phyloP scores from a whole-genome alignment of 345 rosid genomes.

The Boechera retrofracta region DNA sequence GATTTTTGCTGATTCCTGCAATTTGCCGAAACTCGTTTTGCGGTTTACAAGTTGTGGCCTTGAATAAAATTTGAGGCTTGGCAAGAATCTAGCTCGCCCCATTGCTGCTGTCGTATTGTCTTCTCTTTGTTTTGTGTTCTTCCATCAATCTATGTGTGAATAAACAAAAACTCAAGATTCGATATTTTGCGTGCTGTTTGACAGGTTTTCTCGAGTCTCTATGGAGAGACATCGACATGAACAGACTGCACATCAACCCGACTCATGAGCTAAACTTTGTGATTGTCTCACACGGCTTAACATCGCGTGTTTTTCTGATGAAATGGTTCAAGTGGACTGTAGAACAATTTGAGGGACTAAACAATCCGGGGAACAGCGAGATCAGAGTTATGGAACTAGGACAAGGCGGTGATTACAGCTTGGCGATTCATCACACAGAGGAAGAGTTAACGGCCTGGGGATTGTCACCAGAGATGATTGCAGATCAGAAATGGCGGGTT shows the following conservation, averaged over 20 bases:
- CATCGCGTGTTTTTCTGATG: slow-evolving; percentile 90
- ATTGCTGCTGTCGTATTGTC: neutral
- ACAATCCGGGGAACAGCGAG: slow-evolving; percentile 80
- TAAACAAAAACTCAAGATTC: slow-evolving; percentile 10
- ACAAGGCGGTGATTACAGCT: slow-evolving; percentile 81
- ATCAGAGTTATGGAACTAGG: slow-evolving; percentile 83
- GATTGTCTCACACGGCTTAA: slow-evolving; percentile 80
- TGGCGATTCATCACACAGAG: slow-evolving; percentile 79
- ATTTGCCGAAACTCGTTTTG: slow-evolving; percentile 4
- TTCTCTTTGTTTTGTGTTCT: slow-evolving; percentile 17
- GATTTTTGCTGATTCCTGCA: neutral
- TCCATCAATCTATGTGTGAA: neutral
- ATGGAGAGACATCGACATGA: slow-evolving; percentile 95
- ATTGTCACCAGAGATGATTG: slow-evolving; percentile 80
- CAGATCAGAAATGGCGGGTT: slow-evolving; percentile 83
- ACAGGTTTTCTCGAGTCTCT: slow-evolving; percentile 91
- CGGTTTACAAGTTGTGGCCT: neutral
- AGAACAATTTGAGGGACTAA: slow-evolving; percentile 77
- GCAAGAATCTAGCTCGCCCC: neutral
- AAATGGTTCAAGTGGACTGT: slow-evolving; percentile 99
- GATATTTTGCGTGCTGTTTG: neutral
- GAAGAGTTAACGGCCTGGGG: slow-evolving; percentile 86
- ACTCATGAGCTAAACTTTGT: slow-evolving; percentile 78
- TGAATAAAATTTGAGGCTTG: neutral
- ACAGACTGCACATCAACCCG: slow-evolving; percentile 67